These are phyloP conservation scores for Hansenula sp. DNA, from an alignment of 1,139 yeast species.

Conservation along the genomic window DNA sequence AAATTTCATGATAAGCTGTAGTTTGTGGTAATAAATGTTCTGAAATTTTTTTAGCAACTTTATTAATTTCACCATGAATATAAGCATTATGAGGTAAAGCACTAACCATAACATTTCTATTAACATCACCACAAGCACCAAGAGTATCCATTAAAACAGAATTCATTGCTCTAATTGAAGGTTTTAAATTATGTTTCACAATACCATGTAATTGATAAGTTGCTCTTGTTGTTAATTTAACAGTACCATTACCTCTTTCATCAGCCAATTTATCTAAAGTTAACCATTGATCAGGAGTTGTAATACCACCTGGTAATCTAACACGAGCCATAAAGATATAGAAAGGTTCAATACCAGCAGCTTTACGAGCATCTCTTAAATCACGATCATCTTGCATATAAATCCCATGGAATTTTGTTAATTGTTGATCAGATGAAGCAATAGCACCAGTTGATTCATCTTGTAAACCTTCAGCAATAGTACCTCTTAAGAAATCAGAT, in stretches of 20 bases:
- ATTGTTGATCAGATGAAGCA: slow-evolving; percentile 87
- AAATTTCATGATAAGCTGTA: slow-evolving; percentile 94
- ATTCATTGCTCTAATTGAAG: slow-evolving; percentile 91
- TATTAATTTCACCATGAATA: slow-evolving; percentile 71
- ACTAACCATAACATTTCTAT: slow-evolving; percentile 90
- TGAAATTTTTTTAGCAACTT: slow-evolving; percentile 61
- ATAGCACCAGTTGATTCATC: slow-evolving; percentile 91
- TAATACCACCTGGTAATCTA: slow-evolving; percentile 90
- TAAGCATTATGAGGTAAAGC: slow-evolving; percentile 84
- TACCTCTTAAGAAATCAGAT: slow-evolving; percentile 87
- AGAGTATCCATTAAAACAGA: slow-evolving; percentile 86
- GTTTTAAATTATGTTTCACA: slow-evolving; percentile 83
- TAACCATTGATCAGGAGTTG: slow-evolving; percentile 86
- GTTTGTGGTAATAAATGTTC: slow-evolving; percentile 85
- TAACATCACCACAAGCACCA: slow-evolving; percentile 98
- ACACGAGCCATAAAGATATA: slow-evolving; percentile 95
- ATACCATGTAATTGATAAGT: slow-evolving; percentile 97
- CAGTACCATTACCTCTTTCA: slow-evolving; percentile 84
- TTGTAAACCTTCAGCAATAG: slow-evolving; percentile 79
- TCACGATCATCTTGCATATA: slow-evolving; percentile 99
- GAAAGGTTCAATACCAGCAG: slow-evolving; percentile 92
- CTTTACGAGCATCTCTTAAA: slow-evolving; percentile 85
- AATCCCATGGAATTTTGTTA: slow-evolving; percentile 96
- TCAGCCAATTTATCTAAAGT: slow-evolving; percentile 81
- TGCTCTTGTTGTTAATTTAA: slow-evolving; percentile 94